These are phyloP conservation scores for Kuraishia floccosa DNA, from an alignment of 805 yeast species.

Conservation along the genomic window DNA sequence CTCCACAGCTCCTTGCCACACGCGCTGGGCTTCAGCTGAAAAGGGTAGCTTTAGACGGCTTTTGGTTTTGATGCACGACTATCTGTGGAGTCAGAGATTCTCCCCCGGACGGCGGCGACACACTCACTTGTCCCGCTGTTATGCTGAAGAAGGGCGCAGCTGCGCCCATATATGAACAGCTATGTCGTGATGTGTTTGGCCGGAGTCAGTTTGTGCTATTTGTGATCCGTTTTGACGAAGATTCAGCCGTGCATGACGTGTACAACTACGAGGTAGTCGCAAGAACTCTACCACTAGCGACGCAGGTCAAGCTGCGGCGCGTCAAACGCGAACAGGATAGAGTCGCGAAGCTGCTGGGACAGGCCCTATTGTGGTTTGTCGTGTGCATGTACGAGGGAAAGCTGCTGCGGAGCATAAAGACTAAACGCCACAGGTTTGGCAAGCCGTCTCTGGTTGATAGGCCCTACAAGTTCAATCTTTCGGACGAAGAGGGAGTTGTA, in stretches of 20 bases:
- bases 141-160: too few species aligned
- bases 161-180: too few species aligned
- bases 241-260: slow-evolving; percentile 15
- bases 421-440: slow-evolving; percentile 31
- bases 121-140: too few species aligned
- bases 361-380: slow-evolving; percentile 31
- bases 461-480: slow-evolving; percentile 37
- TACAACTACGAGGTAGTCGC: slow-evolving; percentile 37
- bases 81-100: too few species aligned
- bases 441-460: slow-evolving; percentile 36
- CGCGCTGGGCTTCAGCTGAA: too few species aligned
- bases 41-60: too few species aligned
- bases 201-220: not conserved
- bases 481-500: slow-evolving; percentile 43
- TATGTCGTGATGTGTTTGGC: too few species aligned
- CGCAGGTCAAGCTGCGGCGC: slow-evolving; percentile 28
- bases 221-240: not conserved
- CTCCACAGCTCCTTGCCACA: too few species aligned
- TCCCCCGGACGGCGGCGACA: too few species aligned
- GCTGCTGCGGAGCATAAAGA: slow-evolving; percentile 9
- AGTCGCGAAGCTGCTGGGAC: slow-evolving; percentile 27
- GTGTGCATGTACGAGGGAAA: slow-evolving; percentile 20
- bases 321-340: slow-evolving; percentile 24
- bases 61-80: too few species aligned
- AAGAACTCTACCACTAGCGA: slow-evolving; percentile 29